Evolutionary conservation across 2,329 filamentous ascomycete species (phyloP).

Genomic region (Ustulina deusta): DNA sequence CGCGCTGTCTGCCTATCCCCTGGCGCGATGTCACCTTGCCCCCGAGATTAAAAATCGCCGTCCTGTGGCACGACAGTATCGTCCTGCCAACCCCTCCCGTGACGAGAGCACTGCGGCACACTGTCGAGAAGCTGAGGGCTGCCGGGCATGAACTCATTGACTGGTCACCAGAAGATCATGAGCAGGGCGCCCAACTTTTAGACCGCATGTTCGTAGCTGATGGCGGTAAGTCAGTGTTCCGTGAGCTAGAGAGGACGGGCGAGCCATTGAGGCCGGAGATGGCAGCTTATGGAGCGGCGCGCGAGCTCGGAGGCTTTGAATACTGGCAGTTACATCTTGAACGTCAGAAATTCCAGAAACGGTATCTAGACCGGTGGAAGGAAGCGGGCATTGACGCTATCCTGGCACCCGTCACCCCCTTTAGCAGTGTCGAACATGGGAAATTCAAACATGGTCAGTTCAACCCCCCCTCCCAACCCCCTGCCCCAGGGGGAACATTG

Average conservation of each 20-base stretch:
- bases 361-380: slow-evolving; percentile 61
- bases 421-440: slow-evolving; percentile 57
- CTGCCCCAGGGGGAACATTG: not conserved
- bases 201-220: slow-evolving; percentile 63
- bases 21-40: slow-evolving; percentile 60
- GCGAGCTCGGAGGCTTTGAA: slow-evolving; percentile 57
- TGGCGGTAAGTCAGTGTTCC: slow-evolving; percentile 57
- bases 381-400: slow-evolving; percentile 69
- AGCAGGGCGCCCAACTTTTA: slow-evolving; percentile 54
- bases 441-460: slow-evolving; percentile 58
- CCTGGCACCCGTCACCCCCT: slow-evolving; percentile 67
- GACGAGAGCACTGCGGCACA: slow-evolving; percentile 63
- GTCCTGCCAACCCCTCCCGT: slow-evolving; percentile 76
- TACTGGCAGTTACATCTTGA: slow-evolving; percentile 63
- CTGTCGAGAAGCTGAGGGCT: slow-evolving; percentile 57
- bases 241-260: slow-evolving; percentile 55
- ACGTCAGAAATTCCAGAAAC: slow-evolving; percentile 59
- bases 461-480: rapidly evolving
- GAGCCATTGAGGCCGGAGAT: slow-evolving; percentile 54
- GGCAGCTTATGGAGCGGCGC: slow-evolving; percentile 46
- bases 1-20: slow-evolving; percentile 69
- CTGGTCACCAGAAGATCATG: slow-evolving; percentile 61
- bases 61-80: slow-evolving; percentile 74
- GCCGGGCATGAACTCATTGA: slow-evolving; percentile 66
- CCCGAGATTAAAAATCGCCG: slow-evolving; percentile 64